These are phyloP conservation scores for Plenodomus biglobosus DNA, from an alignment of 2,329 filamentous ascomycete genomes.

Conservation along the genomic window DNA sequence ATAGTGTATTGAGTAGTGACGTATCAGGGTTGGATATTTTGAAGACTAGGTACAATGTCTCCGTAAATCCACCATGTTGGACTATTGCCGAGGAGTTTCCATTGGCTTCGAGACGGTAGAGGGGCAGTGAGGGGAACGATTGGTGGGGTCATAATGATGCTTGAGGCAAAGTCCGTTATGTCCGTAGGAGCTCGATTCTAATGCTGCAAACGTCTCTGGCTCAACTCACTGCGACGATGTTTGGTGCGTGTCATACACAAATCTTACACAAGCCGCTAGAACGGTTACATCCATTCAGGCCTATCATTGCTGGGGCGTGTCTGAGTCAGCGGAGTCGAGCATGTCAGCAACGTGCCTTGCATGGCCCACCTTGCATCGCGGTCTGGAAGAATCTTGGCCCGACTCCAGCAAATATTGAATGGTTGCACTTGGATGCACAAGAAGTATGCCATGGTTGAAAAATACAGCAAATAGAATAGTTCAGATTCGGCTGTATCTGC, in stretches of 20 bases:
- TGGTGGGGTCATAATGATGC: neutral
- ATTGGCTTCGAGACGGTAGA: slow-evolving; percentile 10
- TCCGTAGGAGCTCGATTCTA: neutral
- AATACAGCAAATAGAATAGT: neutral
- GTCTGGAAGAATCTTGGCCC: neutral
- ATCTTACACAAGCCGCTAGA: too few species aligned
- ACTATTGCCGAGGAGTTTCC: neutral
- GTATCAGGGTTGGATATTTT: neutral
- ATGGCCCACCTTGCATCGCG: too few species aligned
- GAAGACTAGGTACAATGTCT: slow-evolving; percentile 1
- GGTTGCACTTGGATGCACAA: neutral
- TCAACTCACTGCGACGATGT: too few species aligned
- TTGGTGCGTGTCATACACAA: too few species aligned
- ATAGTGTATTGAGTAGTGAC: slow-evolving; percentile 6
- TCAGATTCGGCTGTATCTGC: neutral
- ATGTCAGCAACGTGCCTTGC: too few species aligned
- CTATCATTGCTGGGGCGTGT: too few species aligned
- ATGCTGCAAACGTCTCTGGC: neutral
- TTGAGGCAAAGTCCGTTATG: neutral
- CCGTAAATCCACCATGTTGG: neutral
- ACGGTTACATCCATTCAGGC: too few species aligned
- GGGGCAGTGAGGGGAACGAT: slow-evolving; percentile 2
- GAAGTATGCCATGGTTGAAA: neutral
- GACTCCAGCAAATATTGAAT: neutral
- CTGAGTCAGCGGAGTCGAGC: too few species aligned